Percentiles rank a stretch among this genome's conserved stretches.
Evolutionary conservation across 2,329 filamentous ascomycete genomes (phyloP).

Genomic region (Fusarium nelsonii): DNA sequence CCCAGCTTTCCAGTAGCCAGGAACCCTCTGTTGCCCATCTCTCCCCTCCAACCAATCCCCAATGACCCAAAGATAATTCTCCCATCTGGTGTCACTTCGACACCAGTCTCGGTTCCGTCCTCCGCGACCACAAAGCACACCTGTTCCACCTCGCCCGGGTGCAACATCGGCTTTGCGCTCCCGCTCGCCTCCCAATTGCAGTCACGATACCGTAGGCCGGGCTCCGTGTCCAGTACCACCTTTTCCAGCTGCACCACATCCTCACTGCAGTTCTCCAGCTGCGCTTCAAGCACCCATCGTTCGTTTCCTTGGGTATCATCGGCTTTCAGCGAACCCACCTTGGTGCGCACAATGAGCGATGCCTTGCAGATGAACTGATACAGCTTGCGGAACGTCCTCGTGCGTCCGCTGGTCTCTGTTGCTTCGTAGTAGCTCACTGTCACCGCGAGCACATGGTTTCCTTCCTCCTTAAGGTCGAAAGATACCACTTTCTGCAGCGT

Average conservation of each 20-base stretch:
- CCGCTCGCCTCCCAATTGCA: constrained; percentile 67
- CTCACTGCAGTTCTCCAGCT: constrained; percentile 94
- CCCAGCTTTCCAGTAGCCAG: constrained; percentile 87
- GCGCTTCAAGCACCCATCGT: constrained; percentile 87
- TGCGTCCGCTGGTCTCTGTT: constrained; percentile 74
- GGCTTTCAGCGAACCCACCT: constrained; percentile 73
- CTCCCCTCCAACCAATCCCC: constrained; percentile 87
- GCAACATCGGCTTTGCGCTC: constrained; percentile 65
- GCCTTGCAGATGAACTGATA: constrained; percentile 97
- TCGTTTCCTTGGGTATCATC: constrained; percentile 49
- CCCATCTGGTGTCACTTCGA: constrained; percentile 64
- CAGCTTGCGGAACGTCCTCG: constrained; percentile 90
- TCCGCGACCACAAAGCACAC: constrained; percentile 71
- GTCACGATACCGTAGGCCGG: constrained; percentile 64
- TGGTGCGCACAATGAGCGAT: constrained; percentile 90
- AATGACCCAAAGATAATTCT: constrained; percentile 81
- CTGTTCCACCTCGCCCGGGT: constrained; percentile 74
- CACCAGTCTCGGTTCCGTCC: constrained; percentile 52
- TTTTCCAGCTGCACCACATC: constrained; percentile 81
- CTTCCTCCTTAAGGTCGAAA: constrained; percentile 93
- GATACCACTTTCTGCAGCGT: constrained; percentile 85
- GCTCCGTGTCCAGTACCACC: constrained; percentile 67
- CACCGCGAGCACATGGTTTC: constrained; percentile 91
- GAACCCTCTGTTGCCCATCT: constrained; percentile 90
- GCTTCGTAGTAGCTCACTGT: constrained; percentile 96